These are phyloP conservation scores for Puccinia triticina DNA, from an alignment of 1,284 basidiomycete genomes.

Conservation along the genomic window DNA sequence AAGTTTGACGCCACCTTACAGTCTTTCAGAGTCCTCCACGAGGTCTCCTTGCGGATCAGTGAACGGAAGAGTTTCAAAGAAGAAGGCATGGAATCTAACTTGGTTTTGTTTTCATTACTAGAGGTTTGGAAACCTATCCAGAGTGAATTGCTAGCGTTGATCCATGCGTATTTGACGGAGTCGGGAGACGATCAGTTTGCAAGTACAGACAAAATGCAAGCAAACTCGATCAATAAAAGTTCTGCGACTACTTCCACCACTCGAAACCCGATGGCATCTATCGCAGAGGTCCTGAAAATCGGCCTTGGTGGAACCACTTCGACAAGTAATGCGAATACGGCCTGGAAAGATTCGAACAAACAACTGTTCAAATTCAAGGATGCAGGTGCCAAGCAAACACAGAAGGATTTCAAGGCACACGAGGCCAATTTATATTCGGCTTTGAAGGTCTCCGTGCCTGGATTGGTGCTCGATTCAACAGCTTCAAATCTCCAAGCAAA, in stretches of 20 bases:
- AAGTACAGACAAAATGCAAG: slow-evolving; percentile 21
- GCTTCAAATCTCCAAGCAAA: slow-evolving; percentile 62
- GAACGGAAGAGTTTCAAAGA: slow-evolving; percentile 86
- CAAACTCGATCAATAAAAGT: slow-evolving; percentile 62
- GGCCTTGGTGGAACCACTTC: slow-evolving; percentile 67
- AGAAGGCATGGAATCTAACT: slow-evolving; percentile 72
- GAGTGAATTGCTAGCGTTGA: slow-evolving; percentile 81
- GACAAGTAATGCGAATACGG: neutral
- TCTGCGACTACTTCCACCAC: slow-evolving; percentile 74
- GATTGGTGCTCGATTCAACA: slow-evolving; percentile 68
- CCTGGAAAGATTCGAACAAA: slow-evolving; percentile 62
- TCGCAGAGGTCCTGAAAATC: slow-evolving; percentile 91
- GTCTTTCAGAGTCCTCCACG: slow-evolving; percentile 85
- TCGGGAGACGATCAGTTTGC: slow-evolving; percentile 30
- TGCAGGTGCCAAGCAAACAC: slow-evolving; percentile 73
- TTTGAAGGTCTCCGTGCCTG: slow-evolving; percentile 88
- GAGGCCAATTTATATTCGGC: slow-evolving; percentile 84
- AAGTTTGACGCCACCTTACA: slow-evolving; percentile 96
- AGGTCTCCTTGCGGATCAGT: slow-evolving; percentile 70
- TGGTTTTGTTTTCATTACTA: slow-evolving; percentile 71
- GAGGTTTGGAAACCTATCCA: slow-evolving; percentile 94
- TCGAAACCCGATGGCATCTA: slow-evolving; percentile 83
- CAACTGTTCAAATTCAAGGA: slow-evolving; percentile 87
- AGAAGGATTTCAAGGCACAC: slow-evolving; percentile 71
- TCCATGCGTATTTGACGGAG: slow-evolving; percentile 88